Conservation (phyloP, 2,329 filamentous ascomycete genomes). For the Sarocladiaceae sp. region DNA sequence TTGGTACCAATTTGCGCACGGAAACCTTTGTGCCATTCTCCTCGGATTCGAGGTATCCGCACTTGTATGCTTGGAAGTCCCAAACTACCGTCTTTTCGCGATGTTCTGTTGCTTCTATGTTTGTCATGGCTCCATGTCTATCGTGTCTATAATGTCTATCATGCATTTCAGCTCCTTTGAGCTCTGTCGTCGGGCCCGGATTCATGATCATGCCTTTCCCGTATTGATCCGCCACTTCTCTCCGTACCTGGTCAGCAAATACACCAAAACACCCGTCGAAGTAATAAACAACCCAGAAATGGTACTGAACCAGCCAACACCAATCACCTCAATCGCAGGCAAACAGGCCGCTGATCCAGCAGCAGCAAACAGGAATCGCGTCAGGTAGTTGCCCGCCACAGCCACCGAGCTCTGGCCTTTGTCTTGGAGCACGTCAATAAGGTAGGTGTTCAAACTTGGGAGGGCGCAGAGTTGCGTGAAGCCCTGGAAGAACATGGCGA, state of each 20-base stretch:
- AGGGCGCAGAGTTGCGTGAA: conserved; percentile 69
- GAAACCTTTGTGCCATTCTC: no score
- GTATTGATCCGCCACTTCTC: conserved; percentile 15
- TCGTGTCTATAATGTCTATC: no score
- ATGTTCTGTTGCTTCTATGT: no score
- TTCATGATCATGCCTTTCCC: no score
- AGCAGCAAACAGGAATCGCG: conserved; percentile 69
- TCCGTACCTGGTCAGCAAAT: conserved; percentile 14
- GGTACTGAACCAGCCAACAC: conserved; percentile 73
- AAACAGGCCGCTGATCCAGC: conserved; percentile 63
- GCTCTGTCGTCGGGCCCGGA: no score
- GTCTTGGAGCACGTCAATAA: conserved; percentile 67
- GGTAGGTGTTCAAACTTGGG: conserved; percentile 66
- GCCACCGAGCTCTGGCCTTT: conserved; percentile 58
- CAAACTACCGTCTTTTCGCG: no score
- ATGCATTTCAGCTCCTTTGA: no score
- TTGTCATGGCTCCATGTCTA: no score
- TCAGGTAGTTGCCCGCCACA: conserved; percentile 70
- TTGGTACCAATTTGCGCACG: no score
- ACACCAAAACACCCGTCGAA: conserved; percentile 13
- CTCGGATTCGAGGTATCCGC: no score
- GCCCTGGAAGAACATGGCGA: conserved; percentile 67
- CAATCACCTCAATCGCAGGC: conserved; percentile 64
- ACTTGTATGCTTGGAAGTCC: no score
- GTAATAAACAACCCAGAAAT: conserved; percentile 24